Conservation (phyloP, 345 rosid genomes). For the Gossypium turneri region DNA sequence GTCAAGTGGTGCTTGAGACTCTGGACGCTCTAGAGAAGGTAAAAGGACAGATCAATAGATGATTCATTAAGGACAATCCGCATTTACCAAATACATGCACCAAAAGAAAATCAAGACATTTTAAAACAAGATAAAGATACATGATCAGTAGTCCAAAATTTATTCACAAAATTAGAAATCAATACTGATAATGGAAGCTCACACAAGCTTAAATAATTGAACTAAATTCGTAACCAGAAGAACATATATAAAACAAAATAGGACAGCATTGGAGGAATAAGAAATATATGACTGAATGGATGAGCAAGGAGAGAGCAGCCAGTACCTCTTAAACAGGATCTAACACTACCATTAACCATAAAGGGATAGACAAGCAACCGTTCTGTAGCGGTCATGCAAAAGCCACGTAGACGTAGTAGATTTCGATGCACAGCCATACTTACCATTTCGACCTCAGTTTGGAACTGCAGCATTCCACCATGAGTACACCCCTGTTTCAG, state of each 20-base stretch:
- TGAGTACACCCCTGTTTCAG: slow-evolving; percentile 82
- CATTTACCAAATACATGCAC: background rate
- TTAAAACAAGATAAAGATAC: too few relatives aligned
- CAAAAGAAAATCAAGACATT: too few relatives aligned
- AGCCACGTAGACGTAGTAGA: slow-evolving; percentile 78
- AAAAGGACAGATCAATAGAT: background rate
- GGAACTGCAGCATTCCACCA: slow-evolving; percentile 88
- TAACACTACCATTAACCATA: slow-evolving; percentile 92
- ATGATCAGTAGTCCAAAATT: too few relatives aligned
- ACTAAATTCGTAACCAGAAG: too few relatives aligned
- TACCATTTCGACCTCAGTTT: slow-evolving; percentile 89
- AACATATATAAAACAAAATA: background rate
- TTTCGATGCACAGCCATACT: slow-evolving; percentile 95
- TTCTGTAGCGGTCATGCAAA: slow-evolving; percentile 96
- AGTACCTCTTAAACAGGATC: slow-evolving; percentile 89
- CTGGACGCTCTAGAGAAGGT: slow-evolving; percentile 47
- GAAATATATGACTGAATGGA: background rate
- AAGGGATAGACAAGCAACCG: slow-evolving; percentile 83
- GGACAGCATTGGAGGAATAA: too few relatives aligned
- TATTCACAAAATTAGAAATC: too few relatives aligned
- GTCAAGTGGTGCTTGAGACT: slow-evolving; percentile 46
- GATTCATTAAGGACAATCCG: background rate
- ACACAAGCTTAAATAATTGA: too few relatives aligned
- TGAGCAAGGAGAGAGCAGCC: background rate
- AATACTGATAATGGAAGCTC: too few relatives aligned